Evolutionary conservation across 2,329 filamentous ascomycete species (phyloP).

Genomic region (Byssochlamys sp.): DNA sequence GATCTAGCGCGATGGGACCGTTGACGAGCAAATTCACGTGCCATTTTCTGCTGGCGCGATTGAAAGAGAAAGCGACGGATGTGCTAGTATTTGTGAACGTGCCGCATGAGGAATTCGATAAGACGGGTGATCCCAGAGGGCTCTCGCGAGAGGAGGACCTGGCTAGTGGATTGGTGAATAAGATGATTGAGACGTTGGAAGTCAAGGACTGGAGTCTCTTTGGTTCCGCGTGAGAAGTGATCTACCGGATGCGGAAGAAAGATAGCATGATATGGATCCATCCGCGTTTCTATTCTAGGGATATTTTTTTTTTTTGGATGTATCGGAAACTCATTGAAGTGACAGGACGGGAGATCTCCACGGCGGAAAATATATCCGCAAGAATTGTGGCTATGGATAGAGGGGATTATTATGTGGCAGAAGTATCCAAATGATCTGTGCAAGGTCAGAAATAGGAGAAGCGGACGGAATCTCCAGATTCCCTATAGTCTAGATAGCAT

Average conservation of each 20-base stretch:
- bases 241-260: not conserved
- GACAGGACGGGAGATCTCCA: not conserved
- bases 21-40: conserved; percentile 50
- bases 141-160: conserved; percentile 56
- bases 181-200: conserved; percentile 62
- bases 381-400: not conserved
- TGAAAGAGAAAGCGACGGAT: conserved; percentile 68
- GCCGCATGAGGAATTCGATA: conserved; percentile 67
- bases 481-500: not conserved
- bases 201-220: conserved; percentile 77
- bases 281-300: not conserved
- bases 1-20: conserved; percentile 12
- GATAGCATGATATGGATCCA: not conserved
- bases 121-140: conserved; percentile 58
- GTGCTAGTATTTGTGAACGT: conserved; percentile 80
- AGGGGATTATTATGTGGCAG: not conserved
- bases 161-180: conserved; percentile 23
- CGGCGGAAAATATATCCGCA: not conserved
- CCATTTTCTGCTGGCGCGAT: conserved; percentile 64
- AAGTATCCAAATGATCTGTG: too few species aligned
- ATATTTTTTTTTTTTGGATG: not conserved
- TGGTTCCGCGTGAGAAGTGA: conserved; percentile 15
- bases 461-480: not conserved
- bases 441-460: not conserved
- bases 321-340: not conserved